These are phyloP conservation scores for Beverwykella pulmonaria DNA, from an alignment of 495 filamentous ascomycete species.

Conservation along the genomic window DNA sequence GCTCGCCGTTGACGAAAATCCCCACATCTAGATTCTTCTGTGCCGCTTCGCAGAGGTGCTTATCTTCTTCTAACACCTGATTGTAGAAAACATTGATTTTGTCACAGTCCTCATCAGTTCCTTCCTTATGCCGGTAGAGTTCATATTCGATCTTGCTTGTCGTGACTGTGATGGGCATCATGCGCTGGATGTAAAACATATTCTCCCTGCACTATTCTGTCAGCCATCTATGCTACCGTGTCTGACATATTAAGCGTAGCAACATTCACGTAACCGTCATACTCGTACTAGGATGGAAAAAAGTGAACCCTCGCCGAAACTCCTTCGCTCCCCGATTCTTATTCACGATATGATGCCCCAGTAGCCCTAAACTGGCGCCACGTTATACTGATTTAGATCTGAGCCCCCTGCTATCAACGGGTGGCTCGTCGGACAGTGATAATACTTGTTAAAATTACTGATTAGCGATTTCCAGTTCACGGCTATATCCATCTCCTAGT, in stretches of 20 bases:
- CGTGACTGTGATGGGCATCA: conserved; percentile 49
- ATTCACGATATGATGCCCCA: conserved; percentile 33
- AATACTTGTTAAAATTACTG: conserved; percentile 59
- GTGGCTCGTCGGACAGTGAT: conserved; percentile 56
- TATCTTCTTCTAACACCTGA: conserved; percentile 53
- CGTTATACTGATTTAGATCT: conserved; percentile 51
- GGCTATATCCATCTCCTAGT: conserved; percentile 51
- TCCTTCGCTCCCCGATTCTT: conserved; percentile 45
- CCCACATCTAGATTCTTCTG: conserved; percentile 53
- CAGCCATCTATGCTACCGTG: conserved; percentile 20
- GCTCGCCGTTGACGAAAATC: conserved; percentile 52
- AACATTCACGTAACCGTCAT: conserved; percentile 53
- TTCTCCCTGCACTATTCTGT: conserved; percentile 42
- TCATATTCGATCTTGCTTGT: conserved; percentile 51
- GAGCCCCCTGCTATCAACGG: conserved; percentile 51
- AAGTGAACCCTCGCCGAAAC: conserved; percentile 45
- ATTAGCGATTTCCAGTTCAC: conserved; percentile 59
- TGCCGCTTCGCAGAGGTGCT: conserved; percentile 47
- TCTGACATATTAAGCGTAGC: too few species aligned
- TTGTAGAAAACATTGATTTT: conserved; percentile 50
- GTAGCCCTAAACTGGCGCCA: conserved; percentile 48
- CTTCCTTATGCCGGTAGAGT: conserved; percentile 53
- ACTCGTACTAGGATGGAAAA: conserved; percentile 53
- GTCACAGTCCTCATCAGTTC: conserved; percentile 51
- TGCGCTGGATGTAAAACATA: conserved; percentile 55